A percentile compares a stretch with the other conserved stretches of the same genome.
Evolutionary conservation across 352 stramenopile genomes (phyloP).

Genomic region (Plasmopara viticola): DNA sequence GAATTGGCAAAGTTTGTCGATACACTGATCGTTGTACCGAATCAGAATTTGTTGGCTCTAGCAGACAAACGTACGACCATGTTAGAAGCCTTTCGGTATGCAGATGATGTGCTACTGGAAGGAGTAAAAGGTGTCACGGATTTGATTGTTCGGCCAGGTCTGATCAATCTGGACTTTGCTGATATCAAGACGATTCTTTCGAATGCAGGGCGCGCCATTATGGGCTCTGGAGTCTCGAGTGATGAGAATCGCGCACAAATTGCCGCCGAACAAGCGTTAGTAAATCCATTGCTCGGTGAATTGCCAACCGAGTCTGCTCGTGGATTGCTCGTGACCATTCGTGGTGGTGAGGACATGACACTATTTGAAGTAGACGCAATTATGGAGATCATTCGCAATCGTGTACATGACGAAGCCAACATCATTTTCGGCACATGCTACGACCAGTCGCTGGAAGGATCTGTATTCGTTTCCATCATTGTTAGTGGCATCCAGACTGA

Average conservation of each 20-base stretch:
- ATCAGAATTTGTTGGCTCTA: conserved; percentile 93
- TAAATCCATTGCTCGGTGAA: conserved; percentile 91
- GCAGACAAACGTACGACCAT: conserved; percentile 91
- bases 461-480: conserved; percentile 84
- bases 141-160: conserved; percentile 92
- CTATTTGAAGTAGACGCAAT: conserved; percentile 89
- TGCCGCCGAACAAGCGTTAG: conserved; percentile 91
- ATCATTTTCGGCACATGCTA: conserved; percentile 89
- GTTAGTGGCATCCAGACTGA: conserved; percentile 85
- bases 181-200: conserved; percentile 95
- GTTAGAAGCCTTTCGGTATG: conserved; percentile 90
- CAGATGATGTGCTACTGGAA: conserved; percentile 93
- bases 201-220: conserved; percentile 91
- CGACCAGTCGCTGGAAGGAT: conserved; percentile 72
- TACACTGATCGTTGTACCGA: conserved; percentile 95
- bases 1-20: conserved; percentile 91
- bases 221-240: conserved; percentile 87
- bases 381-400: conserved; percentile 82
- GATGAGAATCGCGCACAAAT: conserved; percentile 80
- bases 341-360: conserved; percentile 90
- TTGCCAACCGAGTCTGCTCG: conserved; percentile 90
- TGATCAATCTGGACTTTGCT: conserved; percentile 98
- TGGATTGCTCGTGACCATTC: conserved; percentile 94
- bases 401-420: conserved; percentile 77
- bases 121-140: conserved; percentile 94